Base-by-base conservation (phyloP, 805 yeast species). In the Blastobotrys terrestris region DNA sequence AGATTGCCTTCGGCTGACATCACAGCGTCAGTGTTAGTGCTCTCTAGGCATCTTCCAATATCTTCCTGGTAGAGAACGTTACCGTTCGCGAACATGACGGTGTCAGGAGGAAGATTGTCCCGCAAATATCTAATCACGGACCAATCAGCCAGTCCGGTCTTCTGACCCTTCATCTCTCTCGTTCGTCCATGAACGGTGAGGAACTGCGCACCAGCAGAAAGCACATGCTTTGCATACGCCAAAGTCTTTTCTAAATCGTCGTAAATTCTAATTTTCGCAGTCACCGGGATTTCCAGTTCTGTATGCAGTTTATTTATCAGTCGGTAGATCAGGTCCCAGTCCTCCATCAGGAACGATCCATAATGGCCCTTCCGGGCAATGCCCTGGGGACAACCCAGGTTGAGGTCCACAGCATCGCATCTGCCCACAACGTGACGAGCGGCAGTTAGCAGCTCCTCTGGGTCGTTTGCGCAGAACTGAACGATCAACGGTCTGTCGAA, bases 1-100 rank as follows among this genome's bases (percentile, higher is more conserved):
- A 94, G 72, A 63, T 90, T 90, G 0, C 97, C 97, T 68, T 94
- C 99, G 1, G 99, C 99, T 43, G 95, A 84, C 99, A 94, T 94
- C 15, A 94, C 94, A 0, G 90, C 96, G 69, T 94, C 97, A 58
- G 94, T 86, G 0, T 71, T 72, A 3, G 88, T 80, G 6, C 72
- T 77, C 1, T 74, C 75, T 44, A 81, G 65, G 66, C 97, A 86
- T 55, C 94, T 75, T 0, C 75, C 74, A 20, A 92, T 73, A 66
- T 94, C 98, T 44, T 84, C 86, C 0, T 95, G 87, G 63, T 94
- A 94, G 46, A 94, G 70, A n/a, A 94, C 80, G 68, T 94, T 94
- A 3, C 99, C 99, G 67, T 94, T 94, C 44, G 96, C 88, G 63
- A 94, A 87, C 59, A 94, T 84, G 0, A 94, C 97, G 1, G 92